Evolutionary conservation across 1,139 yeast species (phyloP), one percentile per base, ranked within the genome.

Genomic region (Diutina siamensis): DNA sequence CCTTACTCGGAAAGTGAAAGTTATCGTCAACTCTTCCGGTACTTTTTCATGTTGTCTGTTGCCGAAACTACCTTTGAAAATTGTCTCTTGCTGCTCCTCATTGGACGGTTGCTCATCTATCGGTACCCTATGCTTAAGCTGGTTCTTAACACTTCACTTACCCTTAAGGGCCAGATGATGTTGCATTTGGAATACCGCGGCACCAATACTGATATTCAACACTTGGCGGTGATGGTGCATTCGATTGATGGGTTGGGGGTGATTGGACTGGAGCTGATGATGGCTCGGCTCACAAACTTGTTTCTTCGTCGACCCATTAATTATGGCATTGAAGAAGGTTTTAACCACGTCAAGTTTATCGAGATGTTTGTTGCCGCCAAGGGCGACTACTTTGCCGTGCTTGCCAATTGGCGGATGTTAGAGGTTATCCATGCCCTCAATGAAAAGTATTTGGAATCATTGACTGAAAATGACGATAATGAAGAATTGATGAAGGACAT

Each of bases 121-220:
- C 32, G 21, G 3, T 38, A 21, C 32, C 42, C 42, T 20, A 15
- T 10, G 21, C 17, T 25, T n/a, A 17, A n/a, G n/a, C 21, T 27
- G 28, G 32, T 25, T 15, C 22, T 38, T 17, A 38, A 25, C n/a
- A 38, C 42, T 8, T n/a, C 17, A 10, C 25, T 38, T 9, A n/a
- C 33, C 21, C 20, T 25, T 10, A 38, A 38, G 32, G 42, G 32
- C 13, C 42, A 38, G 22, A 22, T 38, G 32, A 38, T 38, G 7
- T 38, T 38, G 20, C 42, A 38, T 20, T 25, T 38, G 20, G 42
- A 38, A 22, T 38, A 38, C 21, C 42, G 42, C 7, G 42, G 42
- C n/a, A 12, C 10, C 13, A 38, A 38, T 18, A 20, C 42, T n/a
- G 31, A 38, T 9, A 5, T 38, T 31, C 32, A 22, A 3, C 19